Evolutionary conservation across 805 yeast genomes (phyloP), one percentile per base, ranked within the genome.

Genomic region (Priceomyces castillae): DNA sequence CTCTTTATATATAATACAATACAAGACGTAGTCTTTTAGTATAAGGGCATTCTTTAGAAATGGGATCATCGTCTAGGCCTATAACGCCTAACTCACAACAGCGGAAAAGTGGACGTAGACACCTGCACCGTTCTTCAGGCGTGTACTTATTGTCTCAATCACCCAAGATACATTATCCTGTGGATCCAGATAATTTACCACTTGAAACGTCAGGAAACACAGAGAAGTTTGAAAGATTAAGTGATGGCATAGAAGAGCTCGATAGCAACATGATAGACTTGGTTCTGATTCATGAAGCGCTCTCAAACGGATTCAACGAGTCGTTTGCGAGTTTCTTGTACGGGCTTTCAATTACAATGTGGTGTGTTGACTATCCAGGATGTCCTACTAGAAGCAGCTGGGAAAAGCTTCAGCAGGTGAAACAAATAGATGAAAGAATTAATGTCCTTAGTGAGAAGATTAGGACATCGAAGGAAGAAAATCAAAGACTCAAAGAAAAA

Each of bases 271-370:
- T 86, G 63, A 68, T 71, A n/a, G 71, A 74, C 33, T 59, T 88
- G 30, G 78, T 78, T 41, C 64, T 62, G 40, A 74, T 84, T 9
- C 89, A 88, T 61, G 78, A 81, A 35, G 77, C 79, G 4, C 62
- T 90, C 16, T 72, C 74, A 2, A 67, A 72, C 22, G 63, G 64
- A 19, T 83, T 90, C 61, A 88, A 88, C 57, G 97, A 89, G 61
- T 78, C 88, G 2, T 79, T 90, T 53, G 81, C 87, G 1, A 71
- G 90, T 31, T 81, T 89, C 42, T 58, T 89, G 41, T 87, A 86
- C 55, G 96, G 96, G 1, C 64, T 89, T 39, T 80, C 84, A 57
- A 81, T 88, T 62, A 88, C 90, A 55, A 90, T 95, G 48, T 89
- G 94, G 84, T 86, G 96, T 63, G 85, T 85, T 20, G 90, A 86